These are phyloP conservation scores for Coprinellus micaceus DNA, from an alignment of 768 basidiomycete species.

Conservation along the genomic window DNA sequence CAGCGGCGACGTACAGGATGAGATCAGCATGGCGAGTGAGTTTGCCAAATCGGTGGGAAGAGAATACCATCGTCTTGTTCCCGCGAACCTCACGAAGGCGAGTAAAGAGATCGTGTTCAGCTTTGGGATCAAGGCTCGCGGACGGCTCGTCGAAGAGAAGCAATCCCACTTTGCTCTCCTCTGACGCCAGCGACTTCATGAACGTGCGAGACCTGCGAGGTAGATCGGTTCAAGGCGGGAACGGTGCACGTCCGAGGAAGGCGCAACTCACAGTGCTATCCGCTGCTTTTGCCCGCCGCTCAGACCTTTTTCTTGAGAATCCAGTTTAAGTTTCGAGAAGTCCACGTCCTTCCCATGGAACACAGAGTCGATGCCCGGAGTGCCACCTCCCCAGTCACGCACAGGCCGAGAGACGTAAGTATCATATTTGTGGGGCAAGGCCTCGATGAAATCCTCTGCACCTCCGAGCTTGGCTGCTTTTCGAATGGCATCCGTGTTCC, in stretches of 20 bases:
- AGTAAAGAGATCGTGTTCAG: slow-evolving; percentile 73
- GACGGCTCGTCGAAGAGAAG: slow-evolving; percentile 71
- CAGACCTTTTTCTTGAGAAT: background rate
- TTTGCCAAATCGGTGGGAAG: slow-evolving; percentile 69
- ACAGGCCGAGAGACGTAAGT: background rate
- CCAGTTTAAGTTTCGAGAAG: background rate
- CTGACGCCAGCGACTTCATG: slow-evolving; percentile 58
- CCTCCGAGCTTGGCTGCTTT: slow-evolving; percentile 71
- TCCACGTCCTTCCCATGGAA: background rate
- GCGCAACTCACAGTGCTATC: slow-evolving; percentile 57
- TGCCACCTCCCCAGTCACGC: background rate
- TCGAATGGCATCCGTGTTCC: slow-evolving; percentile 52
- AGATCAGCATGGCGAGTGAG: slow-evolving; percentile 68
- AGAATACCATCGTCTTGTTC: slow-evolving; percentile 79
- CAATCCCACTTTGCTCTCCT: slow-evolving; percentile 45
- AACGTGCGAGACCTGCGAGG: slow-evolving; percentile 58
- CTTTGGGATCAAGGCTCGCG: slow-evolving; percentile 68
- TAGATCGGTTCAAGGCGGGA: slow-evolving; percentile 18
- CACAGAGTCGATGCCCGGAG: background rate
- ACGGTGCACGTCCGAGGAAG: background rate
- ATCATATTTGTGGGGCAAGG: background rate
- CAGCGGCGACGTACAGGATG: slow-evolving; percentile 47
- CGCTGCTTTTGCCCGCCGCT: slow-evolving; percentile 70
- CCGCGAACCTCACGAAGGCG: slow-evolving; percentile 63
- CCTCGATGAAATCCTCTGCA: slow-evolving; percentile 54